A percentile compares a stretch with the other conserved stretches of the same genome.
Evolutionary conservation across 2,329 filamentous ascomycete genomes (phyloP).

Genomic region (Ascochyta rabiei): DNA sequence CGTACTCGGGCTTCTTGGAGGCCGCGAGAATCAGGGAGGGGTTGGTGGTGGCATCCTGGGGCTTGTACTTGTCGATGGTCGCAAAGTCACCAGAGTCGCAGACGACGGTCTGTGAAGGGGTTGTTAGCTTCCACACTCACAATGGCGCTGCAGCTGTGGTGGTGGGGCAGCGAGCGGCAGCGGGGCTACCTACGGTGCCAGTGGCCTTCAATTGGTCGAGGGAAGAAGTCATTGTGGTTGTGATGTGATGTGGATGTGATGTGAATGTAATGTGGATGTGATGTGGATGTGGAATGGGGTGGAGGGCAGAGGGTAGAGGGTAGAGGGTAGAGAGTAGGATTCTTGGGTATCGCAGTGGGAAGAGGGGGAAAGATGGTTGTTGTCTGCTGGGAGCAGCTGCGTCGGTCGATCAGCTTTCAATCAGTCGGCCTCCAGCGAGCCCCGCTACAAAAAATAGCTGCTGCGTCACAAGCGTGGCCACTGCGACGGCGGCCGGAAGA

Average conservation of each 20-base stretch:
- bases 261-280: no score
- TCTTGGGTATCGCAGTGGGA: constrained; percentile 1
- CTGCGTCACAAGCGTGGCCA: constrained; percentile 45
- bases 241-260: constrained; percentile 5
- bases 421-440: constrained; percentile 29
- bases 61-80: constrained; percentile 99
- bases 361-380: constrained; percentile 7
- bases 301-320: no score
- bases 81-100: constrained; percentile 86
- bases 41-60: constrained; percentile 99
- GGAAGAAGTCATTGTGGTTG: constrained; percentile 74
- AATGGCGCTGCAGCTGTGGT: background rate
- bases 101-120: constrained; percentile 76
- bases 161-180: constrained; percentile 23
- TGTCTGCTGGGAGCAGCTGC: constrained; percentile 30
- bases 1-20: constrained; percentile 97
- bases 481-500: constrained; percentile 30
- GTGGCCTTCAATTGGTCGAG: constrained; percentile 96
- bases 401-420: constrained; percentile 30
- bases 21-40: constrained; percentile 97
- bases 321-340: background rate
- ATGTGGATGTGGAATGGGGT: no score
- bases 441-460: constrained; percentile 27
- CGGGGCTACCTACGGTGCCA: constrained; percentile 79
- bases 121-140: constrained; percentile 13